Evolutionary conservation across 345 rosid genomes (phyloP), one percentile per base, ranked within the genome.

Genomic region (Fremontodendron californicum): DNA sequence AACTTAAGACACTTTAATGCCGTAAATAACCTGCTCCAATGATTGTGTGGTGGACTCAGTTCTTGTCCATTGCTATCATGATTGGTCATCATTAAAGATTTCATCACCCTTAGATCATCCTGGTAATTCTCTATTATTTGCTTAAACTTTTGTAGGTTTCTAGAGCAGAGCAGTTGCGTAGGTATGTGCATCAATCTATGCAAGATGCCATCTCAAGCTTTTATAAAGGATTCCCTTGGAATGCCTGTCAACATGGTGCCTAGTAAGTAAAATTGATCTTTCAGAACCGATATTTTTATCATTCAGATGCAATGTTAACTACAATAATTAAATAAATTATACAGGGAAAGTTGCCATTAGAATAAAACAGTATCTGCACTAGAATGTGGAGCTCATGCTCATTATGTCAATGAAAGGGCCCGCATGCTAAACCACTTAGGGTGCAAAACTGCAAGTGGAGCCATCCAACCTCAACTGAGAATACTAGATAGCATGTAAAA

Each of bases 111-210:
- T 73, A 39, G 78, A 74, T 86, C 82, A 84, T 65, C 67, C 46
- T 31, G 39, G 48, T 46, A 65, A 46, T 15, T 33, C 64, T 43
- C 25, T 21, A 21, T 31, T 45, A 10, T 33, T 31, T 31, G 25
- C 2, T 68, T 65, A 6, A 15, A 37, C 27, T 13, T 62, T 74
- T 81, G 75, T 83, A 95, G 99, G 88, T 91, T 96, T 82, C 85
- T 96, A 54, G 99, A 92, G 82, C 91, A 91, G 82, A 82, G 88
- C 40, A 91, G 89, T 78, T 96, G 99, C 77, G 90, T 89, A 13
- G 96, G 99, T 37, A 90, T 90, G 97, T 96, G 99, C 81, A 90
- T 90, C 51, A 93, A 96, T 83, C 86, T 96, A 15, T 96, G 99
- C 61, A 96, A 90, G 84, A 80, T 87, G 73, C 96, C 99, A 61